phyloP scores from a whole-genome alignment of 495 filamentous ascomycete genomes.

The Xylaria venustula region DNA sequence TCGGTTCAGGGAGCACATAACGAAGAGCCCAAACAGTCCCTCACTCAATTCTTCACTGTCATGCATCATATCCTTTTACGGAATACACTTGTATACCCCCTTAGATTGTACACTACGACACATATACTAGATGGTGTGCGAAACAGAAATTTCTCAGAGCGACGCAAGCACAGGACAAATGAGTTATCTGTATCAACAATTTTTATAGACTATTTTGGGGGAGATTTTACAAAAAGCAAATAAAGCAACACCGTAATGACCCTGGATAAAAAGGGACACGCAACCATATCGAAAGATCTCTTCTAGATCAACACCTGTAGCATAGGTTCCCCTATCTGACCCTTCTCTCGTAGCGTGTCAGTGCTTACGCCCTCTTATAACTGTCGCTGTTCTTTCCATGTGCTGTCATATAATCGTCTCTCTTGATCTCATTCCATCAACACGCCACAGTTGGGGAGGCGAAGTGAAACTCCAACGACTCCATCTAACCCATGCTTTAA shows the following conservation, averaged over 20 bases:
- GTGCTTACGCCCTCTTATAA: background rate
- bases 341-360: background rate
- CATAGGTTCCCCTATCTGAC: background rate
- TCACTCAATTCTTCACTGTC: background rate
- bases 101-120: background rate
- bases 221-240: slow-evolving; percentile 1
- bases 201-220: background rate
- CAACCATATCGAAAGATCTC: background rate
- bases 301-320: background rate
- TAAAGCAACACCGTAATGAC: background rate
- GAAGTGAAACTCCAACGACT: background rate
- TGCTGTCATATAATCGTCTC: slow-evolving; percentile 8
- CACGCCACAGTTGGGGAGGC: background rate
- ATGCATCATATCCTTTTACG: background rate
- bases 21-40: too few species aligned
- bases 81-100: background rate
- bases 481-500: background rate
- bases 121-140: background rate
- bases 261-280: background rate
- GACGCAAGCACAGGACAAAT: background rate
- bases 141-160: background rate
- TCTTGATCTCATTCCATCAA: slow-evolving; percentile 3
- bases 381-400: background rate
- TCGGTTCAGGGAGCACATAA: too few species aligned
- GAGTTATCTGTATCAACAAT: background rate